Evolutionary conservation across 1,284 basidiomycete genomes (phyloP).

Genomic region (Melampsora occidentalis): DNA sequence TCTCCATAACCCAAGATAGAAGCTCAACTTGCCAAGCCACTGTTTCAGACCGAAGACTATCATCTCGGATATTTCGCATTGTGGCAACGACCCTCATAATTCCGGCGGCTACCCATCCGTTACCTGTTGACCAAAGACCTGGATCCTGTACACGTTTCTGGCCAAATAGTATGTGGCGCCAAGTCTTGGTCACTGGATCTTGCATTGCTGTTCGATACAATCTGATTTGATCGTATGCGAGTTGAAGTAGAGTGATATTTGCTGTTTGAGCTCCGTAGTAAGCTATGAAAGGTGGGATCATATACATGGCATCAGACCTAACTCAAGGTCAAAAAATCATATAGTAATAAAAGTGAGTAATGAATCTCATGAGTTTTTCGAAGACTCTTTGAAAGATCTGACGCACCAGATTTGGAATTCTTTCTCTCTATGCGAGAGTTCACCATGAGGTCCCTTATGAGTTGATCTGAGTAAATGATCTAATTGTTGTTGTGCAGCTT

Average conservation of each 20-base stretch:
- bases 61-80: slow-evolving; percentile 58
- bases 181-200: slow-evolving; percentile 14
- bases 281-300: slow-evolving; percentile 88
- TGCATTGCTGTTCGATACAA: slow-evolving; percentile 65
- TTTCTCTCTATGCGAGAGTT: slow-evolving; percentile 70
- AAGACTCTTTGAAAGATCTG: not conserved
- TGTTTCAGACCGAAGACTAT: not conserved
- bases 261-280: slow-evolving; percentile 73
- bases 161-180: slow-evolving; percentile 57
- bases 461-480: slow-evolving; percentile 67
- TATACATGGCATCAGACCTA: slow-evolving; percentile 72
- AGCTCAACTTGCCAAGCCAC: slow-evolving; percentile 9
- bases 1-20: slow-evolving; percentile 11
- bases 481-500: slow-evolving; percentile 69
- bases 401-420: slow-evolving; percentile 61
- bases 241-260: slow-evolving; percentile 67
- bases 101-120: slow-evolving; percentile 79
- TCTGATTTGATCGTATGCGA: slow-evolving; percentile 73
- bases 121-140: slow-evolving; percentile 66
- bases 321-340: not conserved
- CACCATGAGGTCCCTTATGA: slow-evolving; percentile 64
- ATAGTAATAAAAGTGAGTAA: not conserved
- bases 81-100: slow-evolving; percentile 78
- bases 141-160: slow-evolving; percentile 57
- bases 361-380: slow-evolving; percentile 56